Evolutionary conservation across 1,284 basidiomycete genomes (phyloP), one percentile per base, ranked within the genome.

Genomic region (Ustilago lituana): DNA sequence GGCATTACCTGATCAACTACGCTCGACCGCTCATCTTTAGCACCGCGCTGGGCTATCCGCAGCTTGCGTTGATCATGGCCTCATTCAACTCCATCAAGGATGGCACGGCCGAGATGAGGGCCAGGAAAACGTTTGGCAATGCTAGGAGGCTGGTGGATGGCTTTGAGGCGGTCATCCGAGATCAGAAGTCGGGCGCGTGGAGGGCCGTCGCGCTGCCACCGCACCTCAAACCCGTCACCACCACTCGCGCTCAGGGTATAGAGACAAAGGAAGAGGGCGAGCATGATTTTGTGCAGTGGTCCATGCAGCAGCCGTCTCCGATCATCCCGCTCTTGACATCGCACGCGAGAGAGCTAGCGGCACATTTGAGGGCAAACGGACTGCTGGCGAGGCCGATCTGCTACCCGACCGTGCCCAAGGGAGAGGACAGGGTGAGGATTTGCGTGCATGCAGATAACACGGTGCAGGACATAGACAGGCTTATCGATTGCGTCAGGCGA

Each of bases 1-100:
- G 90, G 7, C 87, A 90, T 61, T 97, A 94, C 83, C 85, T 97
- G 19, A 85, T 96, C 79, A 98, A 98, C 82, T 98, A 96, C 83
- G 93, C 93, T 0, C 86, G 94, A 27, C 89, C 93, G 5, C 85
- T 98, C 66, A 73, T 79, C 46, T 79, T 75, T 49, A 76, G 74
- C 9, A 79, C 77, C 1, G 65, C 76, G 3, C 41, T 76, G 4
- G 60, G 74, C 3, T 67, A 66, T 37, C 50, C 69, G 9, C 75
- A 48, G 29, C 52, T 74, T 11, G 84, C 92, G 40, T 88, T 91
- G 0, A 86, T 89, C 19, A 86, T 89, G 48, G 89, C 89, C 63
- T 89, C 91, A 0, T 90, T 94, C 81, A 90, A 92, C 74, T 82
- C 92, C 77, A 85, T 96, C 2, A 85, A 87, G 61, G 85, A 90